Conservation (phyloP, 257 asterid species). For the Linderniella brevidens region DNA sequence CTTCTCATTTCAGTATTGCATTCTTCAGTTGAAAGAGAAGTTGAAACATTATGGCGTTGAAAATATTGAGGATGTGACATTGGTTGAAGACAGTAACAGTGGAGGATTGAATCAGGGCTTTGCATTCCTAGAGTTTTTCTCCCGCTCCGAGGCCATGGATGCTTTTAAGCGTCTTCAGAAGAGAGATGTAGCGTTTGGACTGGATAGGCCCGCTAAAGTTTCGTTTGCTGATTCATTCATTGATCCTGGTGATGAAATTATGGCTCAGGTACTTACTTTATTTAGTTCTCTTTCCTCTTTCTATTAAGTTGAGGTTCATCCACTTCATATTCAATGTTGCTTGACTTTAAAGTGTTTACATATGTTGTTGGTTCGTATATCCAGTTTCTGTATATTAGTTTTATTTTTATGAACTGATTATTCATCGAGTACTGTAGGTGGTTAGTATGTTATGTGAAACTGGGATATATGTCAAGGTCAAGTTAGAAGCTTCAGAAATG, state of each 20-base stretch:
- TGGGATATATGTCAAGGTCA: background rate
- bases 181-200: constrained; percentile 80
- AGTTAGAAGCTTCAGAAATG: no score
- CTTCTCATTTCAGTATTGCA: background rate
- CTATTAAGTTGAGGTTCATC: no score
- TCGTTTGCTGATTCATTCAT: constrained; percentile 95
- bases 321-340: constrained; percentile 4
- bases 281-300: constrained; percentile 12
- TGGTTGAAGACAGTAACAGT: constrained; percentile 76
- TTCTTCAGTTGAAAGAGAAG: constrained; percentile 66
- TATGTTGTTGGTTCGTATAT: no score
- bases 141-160: constrained; percentile 95
- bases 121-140: constrained; percentile 84
- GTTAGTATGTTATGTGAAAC: background rate
- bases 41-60: constrained; percentile 65
- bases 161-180: constrained; percentile 95
- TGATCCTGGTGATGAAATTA: constrained; percentile 97
- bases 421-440: background rate
- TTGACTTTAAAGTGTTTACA: no score
- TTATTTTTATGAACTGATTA: no score
- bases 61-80: constrained; percentile 72
- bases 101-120: constrained; percentile 81
- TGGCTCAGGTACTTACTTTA: constrained; percentile 81
- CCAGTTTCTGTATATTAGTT: no score
- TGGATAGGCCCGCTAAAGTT: constrained; percentile 90